Percentiles rank a stretch among this genome's conserved stretches.
Evolutionary conservation across 2,329 filamentous ascomycete species (phyloP).

Genomic region (Juglanconis sp.): DNA sequence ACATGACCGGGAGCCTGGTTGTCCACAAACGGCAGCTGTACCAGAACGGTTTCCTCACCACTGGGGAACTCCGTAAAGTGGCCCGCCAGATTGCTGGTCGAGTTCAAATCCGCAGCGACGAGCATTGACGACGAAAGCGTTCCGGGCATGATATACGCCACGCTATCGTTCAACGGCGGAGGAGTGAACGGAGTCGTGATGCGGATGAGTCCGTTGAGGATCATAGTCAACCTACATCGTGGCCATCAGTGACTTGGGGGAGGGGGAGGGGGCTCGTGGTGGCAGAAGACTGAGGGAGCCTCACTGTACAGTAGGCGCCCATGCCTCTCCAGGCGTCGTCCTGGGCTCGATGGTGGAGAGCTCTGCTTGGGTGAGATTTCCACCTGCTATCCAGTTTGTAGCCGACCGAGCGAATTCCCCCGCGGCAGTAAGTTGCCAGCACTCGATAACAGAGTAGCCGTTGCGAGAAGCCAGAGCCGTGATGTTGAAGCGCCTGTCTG

Average conservation of each 20-base stretch:
- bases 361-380: conserved; percentile 25
- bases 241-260: background rate
- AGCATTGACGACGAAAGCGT: conserved; percentile 29
- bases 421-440: conserved; percentile 26
- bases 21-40: conserved; percentile 29
- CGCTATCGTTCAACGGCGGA: conserved; percentile 8
- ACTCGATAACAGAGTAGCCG: conserved; percentile 28
- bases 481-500: conserved; percentile 24
- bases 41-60: conserved; percentile 30
- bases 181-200: conserved; percentile 28
- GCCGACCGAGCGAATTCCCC: conserved; percentile 28
- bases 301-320: conserved; percentile 32
- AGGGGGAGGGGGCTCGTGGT: too few relatives aligned
- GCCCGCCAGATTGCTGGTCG: conserved; percentile 26
- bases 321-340: conserved; percentile 30
- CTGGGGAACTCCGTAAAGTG: conserved; percentile 34
- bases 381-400: conserved; percentile 27
- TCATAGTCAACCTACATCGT: conserved; percentile 25
- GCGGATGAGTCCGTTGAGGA: conserved; percentile 32
- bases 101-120: conserved; percentile 29
- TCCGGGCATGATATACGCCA: conserved; percentile 30
- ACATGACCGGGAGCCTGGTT: conserved; percentile 25
- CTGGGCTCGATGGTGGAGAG: conserved; percentile 31
- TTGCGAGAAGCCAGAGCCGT: conserved; percentile 27
- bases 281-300: background rate